Percentiles rank a stretch among this genome's conserved stretches.
Conservation (phyloP, 1,139 yeast species). For the Pichia sp. region DNA sequence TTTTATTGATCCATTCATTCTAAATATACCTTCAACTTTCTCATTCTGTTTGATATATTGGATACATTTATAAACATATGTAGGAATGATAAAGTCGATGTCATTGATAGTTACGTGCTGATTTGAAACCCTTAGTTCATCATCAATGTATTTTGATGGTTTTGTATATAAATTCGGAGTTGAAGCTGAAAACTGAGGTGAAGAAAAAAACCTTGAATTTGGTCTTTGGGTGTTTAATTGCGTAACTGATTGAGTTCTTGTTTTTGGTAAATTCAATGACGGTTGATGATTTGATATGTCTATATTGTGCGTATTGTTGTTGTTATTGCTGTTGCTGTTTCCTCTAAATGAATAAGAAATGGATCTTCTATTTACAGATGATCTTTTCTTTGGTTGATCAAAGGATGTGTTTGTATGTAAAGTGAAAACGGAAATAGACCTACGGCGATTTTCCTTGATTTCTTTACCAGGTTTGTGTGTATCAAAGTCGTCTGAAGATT, state of each 20-base stretch:
- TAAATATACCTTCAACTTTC: constrained; percentile 29
- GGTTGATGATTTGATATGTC: not conserved
- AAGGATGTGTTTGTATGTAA: constrained; percentile 7
- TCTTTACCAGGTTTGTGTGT: not conserved
- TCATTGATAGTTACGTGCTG: constrained; percentile 1
- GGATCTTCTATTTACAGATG: constrained; percentile 4
- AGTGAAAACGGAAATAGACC: constrained; percentile 11
- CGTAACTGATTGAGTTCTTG: not conserved
- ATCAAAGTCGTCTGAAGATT: not conserved
- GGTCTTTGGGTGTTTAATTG: not conserved
- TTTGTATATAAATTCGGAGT: constrained; percentile 11
- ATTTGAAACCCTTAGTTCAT: constrained; percentile 19
- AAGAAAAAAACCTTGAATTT: constrained; percentile 10
- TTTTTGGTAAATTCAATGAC: not conserved
- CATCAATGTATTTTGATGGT: constrained; percentile 8
- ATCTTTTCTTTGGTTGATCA: constrained; percentile 13
- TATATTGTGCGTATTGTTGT: not conserved
- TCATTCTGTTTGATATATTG: constrained; percentile 20
- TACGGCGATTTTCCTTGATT: constrained; percentile 6
- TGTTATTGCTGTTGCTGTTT: not conserved
- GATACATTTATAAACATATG: constrained; percentile 28
- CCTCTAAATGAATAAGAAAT: not conserved
- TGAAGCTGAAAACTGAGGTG: constrained; percentile 13
- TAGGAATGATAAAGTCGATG: constrained; percentile 21
- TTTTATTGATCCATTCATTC: constrained; percentile 30